phyloP scores from a whole-genome alignment of 2,329 filamentous ascomycete species.

The Colletotrichum liriopes region DNA sequence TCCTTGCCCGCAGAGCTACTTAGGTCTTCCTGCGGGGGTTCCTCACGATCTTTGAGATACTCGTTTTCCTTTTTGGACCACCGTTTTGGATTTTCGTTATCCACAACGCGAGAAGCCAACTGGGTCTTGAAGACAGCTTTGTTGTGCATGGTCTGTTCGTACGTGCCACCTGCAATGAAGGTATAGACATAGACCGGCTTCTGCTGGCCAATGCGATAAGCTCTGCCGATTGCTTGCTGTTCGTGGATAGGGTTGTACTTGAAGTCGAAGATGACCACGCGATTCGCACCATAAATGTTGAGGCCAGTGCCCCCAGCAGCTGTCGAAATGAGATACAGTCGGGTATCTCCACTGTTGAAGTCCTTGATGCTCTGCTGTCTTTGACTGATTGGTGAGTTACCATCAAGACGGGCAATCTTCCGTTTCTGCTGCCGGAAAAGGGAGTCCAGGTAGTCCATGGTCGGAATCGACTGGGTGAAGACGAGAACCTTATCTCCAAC shows the following conservation, averaged over 20 bases:
- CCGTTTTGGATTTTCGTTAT: constrained; percentile 84
- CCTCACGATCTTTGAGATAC: constrained; percentile 64
- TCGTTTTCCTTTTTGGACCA: constrained; percentile 64
- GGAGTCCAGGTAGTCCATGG: constrained; percentile 77
- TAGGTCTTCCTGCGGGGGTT: constrained; percentile 67
- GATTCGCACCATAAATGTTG: constrained; percentile 87
- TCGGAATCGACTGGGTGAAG: constrained; percentile 82
- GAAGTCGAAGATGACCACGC: constrained; percentile 90
- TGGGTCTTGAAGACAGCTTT: constrained; percentile 87
- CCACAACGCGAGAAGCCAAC: constrained; percentile 84
- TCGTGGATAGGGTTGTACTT: constrained; percentile 86
- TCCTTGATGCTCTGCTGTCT: constrained; percentile 76
- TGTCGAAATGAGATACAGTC: constrained; percentile 87
- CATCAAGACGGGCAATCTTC: constrained; percentile 76
- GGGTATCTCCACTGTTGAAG: constrained; percentile 74
- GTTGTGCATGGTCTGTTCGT: constrained; percentile 82
- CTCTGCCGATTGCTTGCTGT: constrained; percentile 88
- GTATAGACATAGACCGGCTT: constrained; percentile 90
- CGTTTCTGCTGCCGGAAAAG: constrained; percentile 67
- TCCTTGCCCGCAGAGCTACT: constrained; percentile 74
- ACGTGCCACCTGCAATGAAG: constrained; percentile 83
- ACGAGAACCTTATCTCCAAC: constrained; percentile 83
- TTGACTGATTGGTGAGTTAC: constrained; percentile 67
- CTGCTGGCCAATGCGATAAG: constrained; percentile 87
- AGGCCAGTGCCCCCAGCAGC: constrained; percentile 85